Conservation (phyloP, 2,329 filamentous ascomycete species). For the Hymenoscyphus scutula region DNA sequence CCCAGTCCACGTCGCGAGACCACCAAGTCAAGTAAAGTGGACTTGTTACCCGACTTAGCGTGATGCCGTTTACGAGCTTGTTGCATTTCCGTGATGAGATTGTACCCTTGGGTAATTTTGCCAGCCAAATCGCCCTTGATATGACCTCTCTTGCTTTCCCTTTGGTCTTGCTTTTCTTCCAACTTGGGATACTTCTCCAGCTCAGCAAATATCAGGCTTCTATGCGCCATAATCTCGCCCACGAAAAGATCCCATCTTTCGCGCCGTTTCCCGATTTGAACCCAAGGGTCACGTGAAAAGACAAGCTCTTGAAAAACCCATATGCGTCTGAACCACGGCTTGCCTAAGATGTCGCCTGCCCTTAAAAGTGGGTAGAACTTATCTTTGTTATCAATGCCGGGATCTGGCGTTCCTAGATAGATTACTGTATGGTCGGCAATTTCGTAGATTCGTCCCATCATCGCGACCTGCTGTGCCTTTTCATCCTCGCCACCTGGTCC, state of each 20-base stretch:
- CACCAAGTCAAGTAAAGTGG: constrained; percentile 1
- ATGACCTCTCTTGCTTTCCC: neutral
- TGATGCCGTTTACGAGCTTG: neutral
- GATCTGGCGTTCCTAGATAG: constrained; percentile 5
- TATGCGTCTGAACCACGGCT: constrained; percentile 13
- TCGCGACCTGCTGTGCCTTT: constrained; percentile 5
- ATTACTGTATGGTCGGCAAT: constrained; percentile 10
- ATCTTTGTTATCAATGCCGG: neutral
- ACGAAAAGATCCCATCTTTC: constrained; percentile 11
- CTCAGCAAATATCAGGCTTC: neutral
- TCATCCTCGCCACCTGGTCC: constrained; percentile 17
- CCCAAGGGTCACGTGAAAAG: constrained; percentile 13
- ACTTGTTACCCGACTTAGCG: neutral
- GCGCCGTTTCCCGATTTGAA: constrained; percentile 10
- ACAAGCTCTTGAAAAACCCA: constrained; percentile 18
- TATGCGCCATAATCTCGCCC: neutral
- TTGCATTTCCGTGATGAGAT: constrained; percentile 1
- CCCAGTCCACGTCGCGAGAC: constrained; percentile 4
- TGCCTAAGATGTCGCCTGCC: neutral
- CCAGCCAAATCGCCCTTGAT: neutral
- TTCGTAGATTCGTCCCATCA: constrained; percentile 10
- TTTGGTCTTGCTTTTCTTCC: neutral
- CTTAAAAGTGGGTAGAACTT: neutral
- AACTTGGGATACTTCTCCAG: neutral
- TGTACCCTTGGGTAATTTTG: neutral